Conservation (phyloP, 2,329 filamentous ascomycete genomes). For the Ophiocordyceps unilateralis region DNA sequence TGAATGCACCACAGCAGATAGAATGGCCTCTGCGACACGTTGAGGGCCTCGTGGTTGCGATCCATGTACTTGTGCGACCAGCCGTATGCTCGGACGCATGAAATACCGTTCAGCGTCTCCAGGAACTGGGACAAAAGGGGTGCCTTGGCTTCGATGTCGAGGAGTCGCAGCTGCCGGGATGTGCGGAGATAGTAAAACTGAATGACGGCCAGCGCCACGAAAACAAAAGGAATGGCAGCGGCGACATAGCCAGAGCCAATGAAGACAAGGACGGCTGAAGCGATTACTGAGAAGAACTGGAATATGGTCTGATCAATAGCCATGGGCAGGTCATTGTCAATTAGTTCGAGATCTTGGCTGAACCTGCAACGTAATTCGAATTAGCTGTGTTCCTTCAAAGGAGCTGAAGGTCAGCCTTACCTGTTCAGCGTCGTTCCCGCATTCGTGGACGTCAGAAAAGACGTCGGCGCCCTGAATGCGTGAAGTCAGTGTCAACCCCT, state of each 20-base stretch:
- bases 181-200: constrained; percentile 15
- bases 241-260: constrained; percentile 26
- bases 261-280: constrained; percentile 22
- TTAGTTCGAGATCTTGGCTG: constrained; percentile 21
- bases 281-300: constrained; percentile 7
- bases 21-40: constrained; percentile 11
- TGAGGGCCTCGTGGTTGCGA: constrained; percentile 13
- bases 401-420: not conserved
- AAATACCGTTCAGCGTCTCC: constrained; percentile 9
- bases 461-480: constrained; percentile 7
- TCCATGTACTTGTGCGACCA: constrained; percentile 9
- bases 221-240: constrained; percentile 23
- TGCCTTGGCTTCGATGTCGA: constrained; percentile 14
- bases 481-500: constrained; percentile 4
- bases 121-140: constrained; percentile 12
- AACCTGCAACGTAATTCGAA: constrained; percentile 9
- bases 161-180: constrained; percentile 13
- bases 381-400: not conserved
- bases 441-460: constrained; percentile 18
- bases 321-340: constrained; percentile 18
- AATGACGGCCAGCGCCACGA: constrained; percentile 8
- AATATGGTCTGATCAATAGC: constrained; percentile 10
- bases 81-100: constrained; percentile 18
- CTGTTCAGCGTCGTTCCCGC: constrained; percentile 17
- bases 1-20: constrained; percentile 30